Conservation (phyloP, 192 early-diverging fungal species). For the Backusella tarrabulga region DNA sequence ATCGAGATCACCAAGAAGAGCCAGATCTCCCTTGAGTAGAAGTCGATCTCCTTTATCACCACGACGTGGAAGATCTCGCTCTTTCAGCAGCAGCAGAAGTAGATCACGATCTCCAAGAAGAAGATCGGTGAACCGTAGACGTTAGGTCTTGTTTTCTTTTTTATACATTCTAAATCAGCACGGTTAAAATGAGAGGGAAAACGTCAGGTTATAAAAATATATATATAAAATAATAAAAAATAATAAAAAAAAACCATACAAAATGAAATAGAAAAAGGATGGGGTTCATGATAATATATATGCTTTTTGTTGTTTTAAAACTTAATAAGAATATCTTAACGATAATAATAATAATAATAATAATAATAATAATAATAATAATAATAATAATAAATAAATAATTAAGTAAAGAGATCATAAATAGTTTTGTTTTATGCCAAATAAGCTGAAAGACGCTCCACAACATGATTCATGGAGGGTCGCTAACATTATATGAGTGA, state of each 20-base stretch:
- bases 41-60: conserved; percentile 9
- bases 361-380: neutral
- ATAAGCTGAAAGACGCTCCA: conserved; percentile 67
- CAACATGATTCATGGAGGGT: conserved; percentile 70
- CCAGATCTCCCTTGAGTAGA: conserved; percentile 18
- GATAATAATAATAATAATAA: neutral
- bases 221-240: neutral
- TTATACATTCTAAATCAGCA: neutral
- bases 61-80: conserved; percentile 16
- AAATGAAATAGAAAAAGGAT: no score
- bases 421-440: conserved; percentile 25
- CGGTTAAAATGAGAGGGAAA: neutral
- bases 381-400: neutral
- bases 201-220: neutral
- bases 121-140: conserved; percentile 6
- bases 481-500: conserved; percentile 32
- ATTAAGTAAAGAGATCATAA: neutral
- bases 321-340: no score
- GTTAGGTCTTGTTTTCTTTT: neutral
- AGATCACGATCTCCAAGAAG: neutral
- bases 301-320: no score
- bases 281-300: no score
- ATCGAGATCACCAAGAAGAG: conserved; percentile 2
- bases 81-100: conserved; percentile 17
- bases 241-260: no score